These are phyloP conservation scores for Nannizzia gypsea DNA, from an alignment of 2,329 filamentous ascomycete species.

Conservation along the genomic window DNA sequence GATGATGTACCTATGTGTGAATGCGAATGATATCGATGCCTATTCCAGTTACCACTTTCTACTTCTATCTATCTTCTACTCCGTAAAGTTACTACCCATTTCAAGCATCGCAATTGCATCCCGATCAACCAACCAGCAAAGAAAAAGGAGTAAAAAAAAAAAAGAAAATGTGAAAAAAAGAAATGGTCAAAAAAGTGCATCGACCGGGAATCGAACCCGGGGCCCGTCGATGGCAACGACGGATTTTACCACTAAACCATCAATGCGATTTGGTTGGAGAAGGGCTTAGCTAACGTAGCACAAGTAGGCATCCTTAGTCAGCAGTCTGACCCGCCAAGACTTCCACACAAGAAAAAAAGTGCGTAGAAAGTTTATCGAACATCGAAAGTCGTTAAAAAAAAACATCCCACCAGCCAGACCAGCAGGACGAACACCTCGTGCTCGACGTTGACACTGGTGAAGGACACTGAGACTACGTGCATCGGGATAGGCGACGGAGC, in stretches of 20 bases:
- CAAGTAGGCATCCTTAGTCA: not conserved
- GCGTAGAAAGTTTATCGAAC: not conserved
- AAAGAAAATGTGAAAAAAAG: not conserved
- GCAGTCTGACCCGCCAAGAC: not conserved
- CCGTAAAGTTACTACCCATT: too few relatives aligned
- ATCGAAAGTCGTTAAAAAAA: too few relatives aligned
- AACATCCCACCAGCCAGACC: not conserved
- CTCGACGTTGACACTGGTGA: too few relatives aligned
- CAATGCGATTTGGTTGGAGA: not conserved
- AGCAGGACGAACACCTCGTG: too few relatives aligned
- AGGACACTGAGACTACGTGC: not conserved
- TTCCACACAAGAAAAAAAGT: slow-evolving; percentile 2
- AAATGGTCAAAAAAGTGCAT: not conserved
- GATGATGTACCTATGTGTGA: not conserved
- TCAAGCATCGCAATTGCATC: too few relatives aligned
- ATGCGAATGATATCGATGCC: not conserved
- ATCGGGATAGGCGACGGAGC: not conserved
- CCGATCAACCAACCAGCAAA: too few relatives aligned
- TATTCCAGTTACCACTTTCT: not conserved
- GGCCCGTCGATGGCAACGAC: not conserved
- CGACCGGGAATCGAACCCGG: not conserved
- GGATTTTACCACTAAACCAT: slow-evolving; percentile 1
- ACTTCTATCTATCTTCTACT: too few relatives aligned
- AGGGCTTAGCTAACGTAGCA: not conserved
- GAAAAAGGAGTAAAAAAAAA: not conserved